Conservation (phyloP, 1,139 yeast species). For the Hyphopichia khmerensis region DNA sequence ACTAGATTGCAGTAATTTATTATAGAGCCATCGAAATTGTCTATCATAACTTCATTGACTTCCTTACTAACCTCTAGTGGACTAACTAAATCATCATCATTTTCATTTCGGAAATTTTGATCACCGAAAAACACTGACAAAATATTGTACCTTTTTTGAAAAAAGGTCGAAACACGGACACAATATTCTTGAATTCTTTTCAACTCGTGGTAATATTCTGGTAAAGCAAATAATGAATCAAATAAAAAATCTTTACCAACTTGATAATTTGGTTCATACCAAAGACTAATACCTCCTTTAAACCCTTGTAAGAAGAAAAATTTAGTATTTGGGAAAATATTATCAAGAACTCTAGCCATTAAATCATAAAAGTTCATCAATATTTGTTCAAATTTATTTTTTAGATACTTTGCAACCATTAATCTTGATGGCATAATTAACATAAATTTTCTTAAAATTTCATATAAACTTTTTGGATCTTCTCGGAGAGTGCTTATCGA, state of each 20-base stretch:
- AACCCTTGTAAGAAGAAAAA: slow-evolving; percentile 25
- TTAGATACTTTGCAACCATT: slow-evolving; percentile 11
- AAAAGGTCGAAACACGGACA: slow-evolving; percentile 19
- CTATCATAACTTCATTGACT: slow-evolving; percentile 23
- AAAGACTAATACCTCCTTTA: slow-evolving; percentile 20
- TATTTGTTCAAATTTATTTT: slow-evolving; percentile 17
- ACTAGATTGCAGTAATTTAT: slow-evolving; percentile 16
- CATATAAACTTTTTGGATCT: slow-evolving; percentile 15
- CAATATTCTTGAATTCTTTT: slow-evolving; percentile 16
- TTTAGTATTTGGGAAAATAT: slow-evolving; percentile 23
- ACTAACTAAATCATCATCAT: slow-evolving; percentile 1
- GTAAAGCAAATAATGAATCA: background rate
- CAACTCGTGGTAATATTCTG: background rate
- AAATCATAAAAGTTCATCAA: slow-evolving; percentile 18
- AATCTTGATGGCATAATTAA: slow-evolving; percentile 23
- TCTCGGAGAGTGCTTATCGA: background rate
- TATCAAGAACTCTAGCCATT: slow-evolving; percentile 19
- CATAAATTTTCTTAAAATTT: slow-evolving; percentile 25
- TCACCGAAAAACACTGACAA: slow-evolving; percentile 19
- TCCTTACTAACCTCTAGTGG: slow-evolving; percentile 6
- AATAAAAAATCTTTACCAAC: background rate
- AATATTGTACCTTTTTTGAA: slow-evolving; percentile 21
- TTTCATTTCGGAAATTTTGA: slow-evolving; percentile 10
- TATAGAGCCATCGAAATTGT: slow-evolving; percentile 14
- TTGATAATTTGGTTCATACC: slow-evolving; percentile 11